Evolutionary conservation across 129 eudicot species (phyloP).

Genomic region (Chrysanthemum seticuspe): DNA sequence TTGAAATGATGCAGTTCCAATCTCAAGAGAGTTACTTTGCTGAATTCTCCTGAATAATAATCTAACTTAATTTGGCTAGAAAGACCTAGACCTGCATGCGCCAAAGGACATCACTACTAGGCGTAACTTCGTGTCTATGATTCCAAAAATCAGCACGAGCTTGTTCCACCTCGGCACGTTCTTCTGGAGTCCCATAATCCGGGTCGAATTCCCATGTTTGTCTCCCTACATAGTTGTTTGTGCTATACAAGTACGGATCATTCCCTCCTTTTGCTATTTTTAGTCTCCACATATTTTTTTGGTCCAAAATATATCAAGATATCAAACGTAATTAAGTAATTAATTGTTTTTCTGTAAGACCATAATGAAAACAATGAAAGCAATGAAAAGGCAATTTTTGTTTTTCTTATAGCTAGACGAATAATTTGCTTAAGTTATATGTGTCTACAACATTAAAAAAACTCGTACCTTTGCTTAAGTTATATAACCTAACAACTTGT

Average conservation of each 20-base stretch:
- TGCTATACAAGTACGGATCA: constrained; percentile 42
- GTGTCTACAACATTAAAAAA: too few species aligned
- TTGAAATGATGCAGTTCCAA: too few species aligned
- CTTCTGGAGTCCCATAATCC: constrained; percentile 42
- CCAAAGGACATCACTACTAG: constrained; percentile 49
- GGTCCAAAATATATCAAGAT: background rate
- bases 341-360: too few species aligned
- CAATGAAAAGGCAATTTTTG: too few species aligned
- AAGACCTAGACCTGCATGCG: constrained; percentile 48
- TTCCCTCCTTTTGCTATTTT: constrained; percentile 54
- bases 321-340: background rate
- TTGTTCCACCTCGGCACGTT: constrained; percentile 40
- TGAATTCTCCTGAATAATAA: background rate
- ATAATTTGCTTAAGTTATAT: background rate
- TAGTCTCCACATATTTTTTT: constrained; percentile 59
- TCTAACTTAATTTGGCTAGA: background rate
- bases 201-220: constrained; percentile 66
- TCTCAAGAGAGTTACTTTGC: too few species aligned
- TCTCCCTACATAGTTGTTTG: constrained; percentile 47
- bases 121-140: constrained; percentile 37
- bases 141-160: constrained; percentile 48
- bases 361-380: too few species aligned
- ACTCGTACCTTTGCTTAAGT: too few species aligned
- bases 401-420: background rate
- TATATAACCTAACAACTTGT: too few species aligned